phyloP scores from a whole-genome alignment of 805 yeast genomes.

The Metschnikowia hibisci region DNA sequence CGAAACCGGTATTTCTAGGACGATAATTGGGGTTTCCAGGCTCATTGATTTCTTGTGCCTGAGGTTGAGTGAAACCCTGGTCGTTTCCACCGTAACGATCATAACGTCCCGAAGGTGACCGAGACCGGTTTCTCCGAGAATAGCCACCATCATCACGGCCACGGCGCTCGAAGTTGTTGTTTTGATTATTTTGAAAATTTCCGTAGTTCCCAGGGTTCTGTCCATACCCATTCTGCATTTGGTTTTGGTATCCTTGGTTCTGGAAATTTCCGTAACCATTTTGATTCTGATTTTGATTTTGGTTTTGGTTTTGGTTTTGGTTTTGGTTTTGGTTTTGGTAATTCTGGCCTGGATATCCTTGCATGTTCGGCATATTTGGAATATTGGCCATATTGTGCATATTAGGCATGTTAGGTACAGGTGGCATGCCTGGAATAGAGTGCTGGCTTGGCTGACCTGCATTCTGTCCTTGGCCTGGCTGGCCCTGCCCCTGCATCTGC shows the following conservation, averaged over 20 bases:
- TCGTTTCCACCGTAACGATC: slow-evolving; percentile 12
- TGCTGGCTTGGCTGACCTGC: background rate
- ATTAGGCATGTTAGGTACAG: slow-evolving; percentile 6
- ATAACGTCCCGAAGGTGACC: slow-evolving; percentile 43
- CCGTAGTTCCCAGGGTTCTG: background rate
- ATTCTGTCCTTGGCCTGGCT: background rate
- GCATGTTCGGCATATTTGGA: slow-evolving; percentile 11
- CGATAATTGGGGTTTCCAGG: slow-evolving; percentile 75
- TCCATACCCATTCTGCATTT: slow-evolving; percentile 1
- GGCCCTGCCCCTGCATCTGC: slow-evolving; percentile 38
- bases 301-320: slow-evolving; percentile 20
- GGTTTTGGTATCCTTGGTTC: background rate
- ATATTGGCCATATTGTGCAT: slow-evolving; percentile 10
- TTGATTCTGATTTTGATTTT: background rate
- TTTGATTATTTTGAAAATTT: background rate
- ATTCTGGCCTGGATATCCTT: background rate
- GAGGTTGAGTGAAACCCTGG: slow-evolving; percentile 17
- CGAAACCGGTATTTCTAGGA: slow-evolving; percentile 68
- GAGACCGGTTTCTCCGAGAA: slow-evolving; percentile 49
- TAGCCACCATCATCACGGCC: slow-evolving; percentile 34
- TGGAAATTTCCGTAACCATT: slow-evolving; percentile 1
- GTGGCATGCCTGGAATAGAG: slow-evolving; percentile 9
- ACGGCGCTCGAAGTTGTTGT: slow-evolving; percentile 20
- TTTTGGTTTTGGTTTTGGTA: background rate
- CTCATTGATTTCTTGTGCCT: slow-evolving; percentile 51